Evolutionary conservation across 495 filamentous ascomycete species (phyloP).

Genomic region (Daldinia decipiens): DNA sequence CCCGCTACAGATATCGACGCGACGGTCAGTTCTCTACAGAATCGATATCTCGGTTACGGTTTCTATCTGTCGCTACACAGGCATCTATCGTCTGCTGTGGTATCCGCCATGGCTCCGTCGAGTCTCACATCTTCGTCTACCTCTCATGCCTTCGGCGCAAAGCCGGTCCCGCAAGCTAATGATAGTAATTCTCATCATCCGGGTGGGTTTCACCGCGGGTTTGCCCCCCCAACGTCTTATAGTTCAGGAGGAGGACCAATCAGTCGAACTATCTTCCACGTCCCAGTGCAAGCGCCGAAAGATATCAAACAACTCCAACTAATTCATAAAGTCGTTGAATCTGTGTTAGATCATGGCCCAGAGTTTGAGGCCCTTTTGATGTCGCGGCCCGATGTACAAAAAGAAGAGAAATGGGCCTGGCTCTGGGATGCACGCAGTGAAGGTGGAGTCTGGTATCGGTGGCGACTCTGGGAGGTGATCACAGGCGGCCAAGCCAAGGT

Average conservation of each 20-base stretch:
- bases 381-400: conserved; percentile 80
- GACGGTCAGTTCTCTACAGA: conserved; percentile 79
- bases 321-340: conserved; percentile 89
- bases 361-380: conserved; percentile 95
- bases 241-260: conserved; percentile 56
- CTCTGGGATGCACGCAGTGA: conserved; percentile 87
- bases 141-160: conserved; percentile 86
- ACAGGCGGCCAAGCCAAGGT: conserved; percentile 61
- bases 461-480: conserved; percentile 86
- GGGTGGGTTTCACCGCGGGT: conserved; percentile 70
- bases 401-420: conserved; percentile 91
- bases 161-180: conserved; percentile 63
- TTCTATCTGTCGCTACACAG: conserved; percentile 84
- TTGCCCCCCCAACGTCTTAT: conserved; percentile 84
- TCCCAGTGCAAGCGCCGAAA: conserved; percentile 78
- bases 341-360: conserved; percentile 77
- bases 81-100: conserved; percentile 84
- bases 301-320: conserved; percentile 83
- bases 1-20: conserved; percentile 86
- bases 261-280: conserved; percentile 65
- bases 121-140: conserved; percentile 62
- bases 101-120: conserved; percentile 64
- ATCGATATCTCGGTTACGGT: conserved; percentile 86
- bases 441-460: conserved; percentile 87
- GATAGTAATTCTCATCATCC: conserved; percentile 67